Evolutionary conservation across 1,139 yeast species (phyloP), one percentile per base, ranked within the genome.

Genomic region (Groenewaldozyma sp.): DNA sequence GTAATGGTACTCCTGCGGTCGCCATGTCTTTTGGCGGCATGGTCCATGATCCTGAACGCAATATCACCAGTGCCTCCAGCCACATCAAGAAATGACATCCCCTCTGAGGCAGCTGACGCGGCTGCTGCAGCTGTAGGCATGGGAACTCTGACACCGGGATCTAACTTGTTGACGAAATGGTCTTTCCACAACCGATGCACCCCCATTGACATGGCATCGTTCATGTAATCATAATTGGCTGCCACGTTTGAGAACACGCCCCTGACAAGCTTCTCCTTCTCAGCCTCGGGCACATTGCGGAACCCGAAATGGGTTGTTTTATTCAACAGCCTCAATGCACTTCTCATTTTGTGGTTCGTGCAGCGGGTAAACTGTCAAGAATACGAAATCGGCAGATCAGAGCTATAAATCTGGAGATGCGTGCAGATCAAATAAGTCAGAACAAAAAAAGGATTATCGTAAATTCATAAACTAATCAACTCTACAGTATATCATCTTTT

Each of bases 61-160:
- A 91, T 88, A 59, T 91, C 99, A 35, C 98, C 99, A 13, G 97
- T 87, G 24, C 99, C 99, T 43, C 98, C 99, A 28, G 98, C 99
- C 41, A 93, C 97, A 63, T 91, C 99, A 47, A 91, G 70, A 55
- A 91, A 88, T 47, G 79, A 76, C 56, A 91, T 68, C 7, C 87
- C 77, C 34, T 91, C 94, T 3, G 95, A 88, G 2, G 22, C 20
- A 13, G 31, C n/a, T 5, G 7, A 19, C 6, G 18, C 14, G 7
- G 33, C 20, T 16, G 20, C 22, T 7, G 26, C 11, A 22, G 26
- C 77, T 7, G 31, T 28, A 9, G 10, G n/a, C 6, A 14, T 13
- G 19, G 22, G 33, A 10, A 7, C n/a, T 19, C 97, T 76, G 70
- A 78, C 78, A 32, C 99, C 99, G 31, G 96, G 95, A 56, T 91